A percentile compares a stretch with the other conserved stretches of the same genome.
These are phyloP conservation scores for Trametes pubescens DNA, from an alignment of 1,284 basidiomycete genomes.

Conservation along the genomic window DNA sequence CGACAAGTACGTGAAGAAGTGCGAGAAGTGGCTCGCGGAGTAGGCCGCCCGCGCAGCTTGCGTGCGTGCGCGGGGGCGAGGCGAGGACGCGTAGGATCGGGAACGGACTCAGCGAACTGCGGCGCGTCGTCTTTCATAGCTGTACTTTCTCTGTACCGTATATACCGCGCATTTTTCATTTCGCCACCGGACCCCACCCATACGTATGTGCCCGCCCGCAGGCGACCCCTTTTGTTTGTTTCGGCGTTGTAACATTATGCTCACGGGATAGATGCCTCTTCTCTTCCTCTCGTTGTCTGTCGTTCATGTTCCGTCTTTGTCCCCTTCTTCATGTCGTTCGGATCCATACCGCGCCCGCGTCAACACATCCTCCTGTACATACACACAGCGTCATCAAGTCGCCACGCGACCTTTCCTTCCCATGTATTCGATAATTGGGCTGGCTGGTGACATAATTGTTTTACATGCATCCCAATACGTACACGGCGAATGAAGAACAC, in stretches of 20 bases:
- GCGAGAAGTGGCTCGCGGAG: slow-evolving; percentile 88
- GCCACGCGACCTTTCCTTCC: slow-evolving; percentile 9
- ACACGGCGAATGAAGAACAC: slow-evolving; percentile 17
- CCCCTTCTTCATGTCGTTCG: slow-evolving; percentile 9
- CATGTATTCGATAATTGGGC: slow-evolving; percentile 17
- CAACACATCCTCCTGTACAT: slow-evolving; percentile 22
- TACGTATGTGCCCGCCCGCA: slow-evolving; percentile 4
- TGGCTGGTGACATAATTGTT: slow-evolving; percentile 21
- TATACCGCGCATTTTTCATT: slow-evolving; percentile 15
- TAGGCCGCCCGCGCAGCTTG: slow-evolving; percentile 39
- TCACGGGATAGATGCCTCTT: slow-evolving; percentile 42
- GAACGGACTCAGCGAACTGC: slow-evolving; percentile 1
- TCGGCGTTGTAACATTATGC: slow-evolving; percentile 44
- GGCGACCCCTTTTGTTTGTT: slow-evolving; percentile 11
- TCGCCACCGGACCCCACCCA: background rate
- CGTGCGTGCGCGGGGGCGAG: background rate
- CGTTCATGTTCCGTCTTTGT: slow-evolving; percentile 4
- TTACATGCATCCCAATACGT: slow-evolving; percentile 16
- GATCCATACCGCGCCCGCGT: slow-evolving; percentile 15
- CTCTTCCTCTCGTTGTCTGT: slow-evolving; percentile 6
- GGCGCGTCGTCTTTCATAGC: slow-evolving; percentile 7
- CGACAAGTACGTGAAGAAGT: slow-evolving; percentile 92
- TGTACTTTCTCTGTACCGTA: slow-evolving; percentile 12
- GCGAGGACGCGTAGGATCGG: background rate
- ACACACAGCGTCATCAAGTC: slow-evolving; percentile 17